Base-by-base conservation (phyloP, 768 basidiomycete genomes). In the Tremella yokohamensis region DNA sequence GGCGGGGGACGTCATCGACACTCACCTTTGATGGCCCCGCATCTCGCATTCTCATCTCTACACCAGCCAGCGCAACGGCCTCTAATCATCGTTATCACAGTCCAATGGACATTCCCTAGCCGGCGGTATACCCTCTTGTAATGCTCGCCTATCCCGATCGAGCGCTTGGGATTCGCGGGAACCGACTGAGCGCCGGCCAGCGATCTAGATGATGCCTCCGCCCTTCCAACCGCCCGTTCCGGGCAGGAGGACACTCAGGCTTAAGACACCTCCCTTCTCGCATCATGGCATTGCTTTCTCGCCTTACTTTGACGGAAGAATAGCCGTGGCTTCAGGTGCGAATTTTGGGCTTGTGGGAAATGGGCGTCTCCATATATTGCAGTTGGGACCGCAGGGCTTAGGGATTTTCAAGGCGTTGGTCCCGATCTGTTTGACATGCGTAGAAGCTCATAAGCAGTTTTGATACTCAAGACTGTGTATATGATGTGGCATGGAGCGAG, bases 341-440 rank as follows among this genome's bases (percentile, higher is more conserved):
- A 94, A 97, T 77, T 97, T 90, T 76, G 94, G 94, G 2, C 81
- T 98, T 3, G 88, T 97, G 29, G 94, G 94, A 22, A 97, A 96
- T 77, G 94, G 94, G 0, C 82, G 93, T n/a, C 72, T 97, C 42
- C 87, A 74, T 58, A 37, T 78, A 22, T 39, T 76, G n/a, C 57
- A 61, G 8, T 22, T 72, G 6, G 65, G 53, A 19, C 57, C 11
- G 1, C 72, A 64, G 15, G 69, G 64, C 1, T 29, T 74, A 16
- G 51, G n/a, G 1, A 47, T 72, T 0, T 70, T 73, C 18, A 74
- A 73, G 45, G 62, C 50, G 69, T 72, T 16, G 40, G 38, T 40
- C 25, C 26, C 16, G 34, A 15, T 20, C 11, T 8, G 3, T 39
- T 11, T 48, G 39, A 4, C 87, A 73, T 73, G 87, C 19, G 39